Percentiles rank a stretch among this genome's conserved stretches.
These are phyloP conservation scores for Trametes sanguinea DNA, from an alignment of 768 basidiomycete genomes.

Conservation along the genomic window DNA sequence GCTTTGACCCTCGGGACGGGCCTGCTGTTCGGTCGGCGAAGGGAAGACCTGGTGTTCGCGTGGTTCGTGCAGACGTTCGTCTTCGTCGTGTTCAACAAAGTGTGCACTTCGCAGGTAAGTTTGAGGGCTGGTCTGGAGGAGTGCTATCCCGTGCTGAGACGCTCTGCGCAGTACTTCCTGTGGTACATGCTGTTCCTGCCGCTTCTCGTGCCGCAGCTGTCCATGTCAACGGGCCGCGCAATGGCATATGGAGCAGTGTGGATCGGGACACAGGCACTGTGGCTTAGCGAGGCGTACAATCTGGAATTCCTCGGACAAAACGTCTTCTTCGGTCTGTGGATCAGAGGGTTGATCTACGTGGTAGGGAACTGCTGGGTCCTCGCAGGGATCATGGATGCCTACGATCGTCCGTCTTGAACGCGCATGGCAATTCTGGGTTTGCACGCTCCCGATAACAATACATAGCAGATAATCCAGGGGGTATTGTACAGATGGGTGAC, in stretches of 20 bases:
- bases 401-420: conserved; percentile 25
- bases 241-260: conserved; percentile 56
- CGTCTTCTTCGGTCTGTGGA: conserved; percentile 79
- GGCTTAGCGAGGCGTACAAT: conserved; percentile 89
- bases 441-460: conserved; percentile 10
- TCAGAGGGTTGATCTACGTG: conserved; percentile 73
- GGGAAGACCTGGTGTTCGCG: conserved; percentile 67
- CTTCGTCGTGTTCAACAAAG: conserved; percentile 98
- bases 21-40: conserved; percentile 61
- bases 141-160: neutral
- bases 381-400: conserved; percentile 57
- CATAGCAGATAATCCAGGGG: conserved; percentile 10
- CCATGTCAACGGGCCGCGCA: conserved; percentile 47
- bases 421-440: neutral
- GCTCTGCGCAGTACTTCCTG: conserved; percentile 78
- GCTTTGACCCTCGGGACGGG: conserved; percentile 69
- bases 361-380: conserved; percentile 81
- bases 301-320: conserved; percentile 84
- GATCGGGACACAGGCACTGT: conserved; percentile 79
- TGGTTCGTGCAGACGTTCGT: conserved; percentile 91
- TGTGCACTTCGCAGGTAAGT: conserved; percentile 93
- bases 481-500: conserved; percentile 10
- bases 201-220: conserved; percentile 69
- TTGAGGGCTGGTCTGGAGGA: too few species aligned
- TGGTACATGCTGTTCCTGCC: conserved; percentile 95